Conservation (phyloP, 257 asterid species). For the Solanum neorickii region DNA sequence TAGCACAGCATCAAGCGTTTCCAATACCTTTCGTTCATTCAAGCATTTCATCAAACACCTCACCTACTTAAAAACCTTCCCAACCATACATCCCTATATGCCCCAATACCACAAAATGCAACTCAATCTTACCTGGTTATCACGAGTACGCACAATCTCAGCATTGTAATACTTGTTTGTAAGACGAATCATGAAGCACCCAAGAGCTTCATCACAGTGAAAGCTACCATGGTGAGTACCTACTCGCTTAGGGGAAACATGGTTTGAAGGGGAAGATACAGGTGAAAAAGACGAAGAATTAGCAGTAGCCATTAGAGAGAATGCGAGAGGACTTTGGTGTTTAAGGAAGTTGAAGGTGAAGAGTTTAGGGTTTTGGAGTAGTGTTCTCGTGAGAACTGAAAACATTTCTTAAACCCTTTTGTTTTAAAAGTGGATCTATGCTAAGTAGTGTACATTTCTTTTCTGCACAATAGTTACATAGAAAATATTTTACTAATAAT, state of each 20-base stretch:
- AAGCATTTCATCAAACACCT: not conserved
- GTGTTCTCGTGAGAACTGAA: not conserved
- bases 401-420: not conserved
- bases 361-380: not conserved
- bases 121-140: conserved; percentile 1
- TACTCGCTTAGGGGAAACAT: not conserved
- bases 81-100: not conserved
- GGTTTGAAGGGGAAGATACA: not conserved
- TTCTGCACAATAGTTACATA: not conserved
- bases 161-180: conserved; percentile 8
- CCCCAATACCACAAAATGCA: not conserved
- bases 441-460: not conserved
- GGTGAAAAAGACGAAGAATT: not conserved
- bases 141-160: conserved; percentile 8
- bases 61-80: not conserved
- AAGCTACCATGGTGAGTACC: conserved; percentile 19
- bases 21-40: conserved; percentile 7
- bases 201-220: conserved; percentile 16
- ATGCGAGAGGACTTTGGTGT: not conserved
- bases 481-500: not conserved
- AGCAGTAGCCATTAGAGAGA: not conserved
- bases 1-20: conserved; percentile 23
- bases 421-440: not conserved
- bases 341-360: not conserved
- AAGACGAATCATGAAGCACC: conserved; percentile 17